These are phyloP conservation scores for Dictyostelium citrinum DNA, from an alignment of 78 protist species.

Conservation along the genomic window DNA sequence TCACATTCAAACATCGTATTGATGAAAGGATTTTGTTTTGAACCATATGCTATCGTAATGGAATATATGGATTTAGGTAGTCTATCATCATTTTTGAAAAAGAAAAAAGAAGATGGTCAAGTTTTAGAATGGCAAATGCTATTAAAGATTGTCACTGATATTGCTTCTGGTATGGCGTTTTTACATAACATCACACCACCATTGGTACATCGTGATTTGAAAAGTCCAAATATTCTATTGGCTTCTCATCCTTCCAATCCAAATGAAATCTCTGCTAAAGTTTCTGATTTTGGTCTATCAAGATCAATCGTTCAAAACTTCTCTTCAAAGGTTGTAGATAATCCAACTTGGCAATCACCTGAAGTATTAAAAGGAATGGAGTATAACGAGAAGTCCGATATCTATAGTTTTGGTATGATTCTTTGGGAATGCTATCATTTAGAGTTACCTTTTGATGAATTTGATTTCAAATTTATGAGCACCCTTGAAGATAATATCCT, in stretches of 20 bases:
- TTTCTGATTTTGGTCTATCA: constrained; percentile 72
- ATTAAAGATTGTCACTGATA: constrained; percentile 67
- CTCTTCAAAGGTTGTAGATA: constrained; percentile 66
- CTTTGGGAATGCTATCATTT: constrained; percentile 77
- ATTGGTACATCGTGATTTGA: constrained; percentile 78
- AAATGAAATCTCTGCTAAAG: constrained; percentile 33
- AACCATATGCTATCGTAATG: constrained; percentile 71
- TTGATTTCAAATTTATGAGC: constrained; percentile 70
- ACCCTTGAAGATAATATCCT: constrained; percentile 66
- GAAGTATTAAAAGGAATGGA: constrained; percentile 60
- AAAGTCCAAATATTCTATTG: constrained; percentile 76
- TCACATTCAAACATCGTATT: constrained; percentile 66
- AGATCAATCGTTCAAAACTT: constrained; percentile 47
- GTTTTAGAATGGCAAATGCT: constrained; percentile 15
- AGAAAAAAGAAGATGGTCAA: constrained; percentile 23
- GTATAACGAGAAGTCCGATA: constrained; percentile 71
- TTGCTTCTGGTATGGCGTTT: constrained; percentile 77
- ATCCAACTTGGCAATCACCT: constrained; percentile 83
- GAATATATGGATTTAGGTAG: constrained; percentile 77
- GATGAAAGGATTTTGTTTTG: constrained; percentile 74
- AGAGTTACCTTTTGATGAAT: constrained; percentile 74
- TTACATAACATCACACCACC: constrained; percentile 80
- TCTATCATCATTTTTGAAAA: constrained; percentile 5
- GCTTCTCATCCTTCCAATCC: constrained; percentile 22
- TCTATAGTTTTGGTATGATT: constrained; percentile 79